Percentiles rank a stretch among this genome's conserved stretches.
phyloP scores from a whole-genome alignment of 2,329 filamentous ascomycete species.

The Chrysosporium keratinophilum region DNA sequence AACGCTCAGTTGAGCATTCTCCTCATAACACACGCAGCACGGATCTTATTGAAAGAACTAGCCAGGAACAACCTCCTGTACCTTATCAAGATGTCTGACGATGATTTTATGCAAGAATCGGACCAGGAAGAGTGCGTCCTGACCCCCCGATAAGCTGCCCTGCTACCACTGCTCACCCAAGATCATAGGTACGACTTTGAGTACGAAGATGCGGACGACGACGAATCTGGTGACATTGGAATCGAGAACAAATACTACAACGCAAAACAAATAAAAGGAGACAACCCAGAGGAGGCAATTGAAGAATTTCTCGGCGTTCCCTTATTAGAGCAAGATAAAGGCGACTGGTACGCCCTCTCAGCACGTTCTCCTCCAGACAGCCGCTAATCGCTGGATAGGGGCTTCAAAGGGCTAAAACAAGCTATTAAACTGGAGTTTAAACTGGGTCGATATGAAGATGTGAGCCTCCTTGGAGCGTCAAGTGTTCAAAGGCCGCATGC shows the following conservation, averaged over 20 bases:
- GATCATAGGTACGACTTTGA: conserved; percentile 75
- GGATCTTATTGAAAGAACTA: not conserved
- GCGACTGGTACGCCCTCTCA: conserved; percentile 59
- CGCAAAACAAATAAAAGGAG: conserved; percentile 87
- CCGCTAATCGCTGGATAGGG: conserved; percentile 37
- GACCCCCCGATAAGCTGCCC: not conserved
- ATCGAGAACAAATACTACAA: conserved; percentile 99
- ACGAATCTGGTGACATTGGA: conserved; percentile 77
- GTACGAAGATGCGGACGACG: conserved; percentile 88
- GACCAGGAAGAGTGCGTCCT: conserved; percentile 65
- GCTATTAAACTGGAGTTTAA: conserved; percentile 92
- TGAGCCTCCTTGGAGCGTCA: conserved; percentile 27
- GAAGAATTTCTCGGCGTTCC: conserved; percentile 87
- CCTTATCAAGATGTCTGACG: conserved; percentile 54
- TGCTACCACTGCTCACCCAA: not conserved
- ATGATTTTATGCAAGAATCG: conserved; percentile 90
- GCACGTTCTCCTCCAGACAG: not conserved
- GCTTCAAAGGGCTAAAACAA: conserved; percentile 95
- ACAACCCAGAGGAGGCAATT: conserved; percentile 78
- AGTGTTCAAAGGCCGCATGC: not conserved
- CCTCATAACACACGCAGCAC: not conserved
- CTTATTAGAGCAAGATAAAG: conserved; percentile 75
- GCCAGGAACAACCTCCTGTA: not conserved
- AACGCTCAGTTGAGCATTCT: too few species aligned
- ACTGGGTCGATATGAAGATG: conserved; percentile 76